These are phyloP conservation scores for Eudorina sp. DNA, from an alignment of 139 green algal genomes.

Conservation along the genomic window DNA sequence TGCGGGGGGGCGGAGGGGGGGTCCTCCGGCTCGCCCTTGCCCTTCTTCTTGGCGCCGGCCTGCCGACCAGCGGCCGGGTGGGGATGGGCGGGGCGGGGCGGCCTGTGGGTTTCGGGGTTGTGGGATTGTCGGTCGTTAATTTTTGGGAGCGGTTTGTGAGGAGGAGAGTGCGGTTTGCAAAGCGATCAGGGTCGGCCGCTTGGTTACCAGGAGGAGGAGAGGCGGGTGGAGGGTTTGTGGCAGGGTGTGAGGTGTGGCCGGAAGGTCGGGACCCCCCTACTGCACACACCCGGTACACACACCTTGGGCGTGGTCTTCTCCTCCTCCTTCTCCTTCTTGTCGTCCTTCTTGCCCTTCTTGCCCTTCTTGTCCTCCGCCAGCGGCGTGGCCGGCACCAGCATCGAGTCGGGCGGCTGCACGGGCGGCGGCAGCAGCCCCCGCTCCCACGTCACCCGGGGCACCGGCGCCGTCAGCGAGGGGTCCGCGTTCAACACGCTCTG, in stretches of 20 bases:
- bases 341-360: conserved; percentile 3
- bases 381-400: background rate
- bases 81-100: background rate
- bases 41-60: conserved; percentile 35
- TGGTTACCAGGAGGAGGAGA: too few species aligned
- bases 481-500: conserved; percentile 55
- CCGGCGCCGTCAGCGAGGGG: conserved; percentile 19
- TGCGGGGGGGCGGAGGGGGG: conserved; percentile 28
- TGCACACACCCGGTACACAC: too few species aligned
- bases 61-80: background rate
- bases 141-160: too few species aligned
- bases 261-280: too few species aligned
- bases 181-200: too few species aligned
- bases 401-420: conserved; percentile 1
- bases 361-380: conserved; percentile 13
- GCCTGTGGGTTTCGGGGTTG: too few species aligned
- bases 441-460: conserved; percentile 39
- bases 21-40: conserved; percentile 16
- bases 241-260: too few species aligned
- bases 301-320: conserved; percentile 14
- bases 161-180: too few species aligned
- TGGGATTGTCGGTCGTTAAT: too few species aligned
- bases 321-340: conserved; percentile 5
- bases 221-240: too few species aligned
- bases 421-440: conserved; percentile 31